phyloP scores from a whole-genome alignment of 331 rosid genomes.

The Malus hybrid region DNA sequence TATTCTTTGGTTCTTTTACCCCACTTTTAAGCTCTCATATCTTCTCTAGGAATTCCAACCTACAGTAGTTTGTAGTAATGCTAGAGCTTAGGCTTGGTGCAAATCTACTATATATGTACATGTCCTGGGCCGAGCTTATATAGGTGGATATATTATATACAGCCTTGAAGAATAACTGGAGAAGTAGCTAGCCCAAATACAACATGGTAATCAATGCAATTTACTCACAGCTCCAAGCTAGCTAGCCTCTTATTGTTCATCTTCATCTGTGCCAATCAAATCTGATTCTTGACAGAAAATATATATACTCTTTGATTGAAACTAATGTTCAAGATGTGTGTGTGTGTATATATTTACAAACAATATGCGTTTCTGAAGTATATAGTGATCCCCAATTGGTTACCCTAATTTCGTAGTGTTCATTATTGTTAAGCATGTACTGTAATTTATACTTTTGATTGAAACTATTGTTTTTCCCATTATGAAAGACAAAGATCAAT shows the following conservation, averaged over 20 bases:
- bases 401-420: background rate
- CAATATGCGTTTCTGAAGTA: background rate
- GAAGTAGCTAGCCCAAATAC: background rate
- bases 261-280: background rate
- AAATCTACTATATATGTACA: no score
- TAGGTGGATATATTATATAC: no score
- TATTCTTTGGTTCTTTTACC: constrained; percentile 25
- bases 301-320: background rate
- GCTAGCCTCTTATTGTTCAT: background rate
- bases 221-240: background rate
- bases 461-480: background rate
- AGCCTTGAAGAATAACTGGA: background rate
- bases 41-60: constrained; percentile 31
- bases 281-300: background rate
- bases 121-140: no score
- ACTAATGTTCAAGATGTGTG: no score
- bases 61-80: background rate
- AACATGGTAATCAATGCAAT: background rate
- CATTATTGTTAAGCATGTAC: background rate
- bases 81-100: no score
- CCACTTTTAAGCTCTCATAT: constrained; percentile 11
- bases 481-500: background rate
- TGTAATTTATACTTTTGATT: background rate
- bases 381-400: background rate
- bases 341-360: no score